Conservation (phyloP, 441 rosid species). For the Theobroma grandiflorum region DNA sequence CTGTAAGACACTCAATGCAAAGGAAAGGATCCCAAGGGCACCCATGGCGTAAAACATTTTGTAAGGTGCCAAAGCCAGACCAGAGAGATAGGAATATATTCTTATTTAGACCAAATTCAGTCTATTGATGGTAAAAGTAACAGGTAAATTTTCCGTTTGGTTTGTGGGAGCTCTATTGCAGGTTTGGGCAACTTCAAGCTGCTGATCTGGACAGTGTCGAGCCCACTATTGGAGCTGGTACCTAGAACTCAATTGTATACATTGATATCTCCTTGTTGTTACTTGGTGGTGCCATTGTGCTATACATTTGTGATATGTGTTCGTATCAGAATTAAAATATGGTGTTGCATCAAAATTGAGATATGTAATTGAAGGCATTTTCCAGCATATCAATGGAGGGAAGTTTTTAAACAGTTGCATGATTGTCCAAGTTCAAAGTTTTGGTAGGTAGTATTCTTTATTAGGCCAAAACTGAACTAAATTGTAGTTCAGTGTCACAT, state of each 20-base stretch:
- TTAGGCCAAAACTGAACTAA: too few species aligned
- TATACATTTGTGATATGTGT: not conserved
- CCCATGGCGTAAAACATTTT: slow-evolving; percentile 78
- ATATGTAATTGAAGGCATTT: not conserved
- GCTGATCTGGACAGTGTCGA: slow-evolving; percentile 74
- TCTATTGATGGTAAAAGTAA: slow-evolving; percentile 31
- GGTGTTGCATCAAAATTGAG: not conserved
- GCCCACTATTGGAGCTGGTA: slow-evolving; percentile 86
- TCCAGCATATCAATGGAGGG: too few species aligned
- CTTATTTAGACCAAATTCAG: slow-evolving; percentile 61
- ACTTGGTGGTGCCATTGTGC: not conserved
- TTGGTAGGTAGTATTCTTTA: too few species aligned
- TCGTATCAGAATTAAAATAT: not conserved
- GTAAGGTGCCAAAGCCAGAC: slow-evolving; percentile 80
- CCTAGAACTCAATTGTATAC: slow-evolving; percentile 7
- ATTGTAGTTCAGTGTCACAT: too few species aligned
- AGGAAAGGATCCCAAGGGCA: slow-evolving; percentile 63
- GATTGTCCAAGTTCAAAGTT: too few species aligned
- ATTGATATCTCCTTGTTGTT: not conserved
- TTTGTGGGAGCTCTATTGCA: slow-evolving; percentile 33
- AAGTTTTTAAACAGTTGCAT: too few species aligned
- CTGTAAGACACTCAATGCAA: slow-evolving; percentile 53
- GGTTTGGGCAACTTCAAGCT: slow-evolving; percentile 91
- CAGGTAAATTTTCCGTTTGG: not conserved
- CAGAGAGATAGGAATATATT: slow-evolving; percentile 69